Evolutionary conservation across 768 basidiomycete species (phyloP), one percentile per base, ranked within the genome.

Genomic region (Galerina marginata): DNA sequence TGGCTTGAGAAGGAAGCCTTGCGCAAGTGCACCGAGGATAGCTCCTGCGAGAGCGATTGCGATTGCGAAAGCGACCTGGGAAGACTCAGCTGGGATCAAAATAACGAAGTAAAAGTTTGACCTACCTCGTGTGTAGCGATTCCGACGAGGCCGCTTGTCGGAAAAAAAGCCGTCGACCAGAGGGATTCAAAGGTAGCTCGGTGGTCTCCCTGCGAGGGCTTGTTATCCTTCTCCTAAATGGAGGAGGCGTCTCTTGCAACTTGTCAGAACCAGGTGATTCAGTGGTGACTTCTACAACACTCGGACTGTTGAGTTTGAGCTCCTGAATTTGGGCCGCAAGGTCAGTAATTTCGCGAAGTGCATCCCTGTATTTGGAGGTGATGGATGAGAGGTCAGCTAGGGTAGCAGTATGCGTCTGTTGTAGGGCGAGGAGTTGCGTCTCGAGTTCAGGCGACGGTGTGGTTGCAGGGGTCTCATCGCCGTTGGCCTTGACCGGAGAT

Each of bases 1-100:
- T 89, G 83, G 72, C 89, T 90, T 66, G 91, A 93, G 66, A 84
- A 85, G 58, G 92, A 93, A 69, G 83, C 80, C 79, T 90, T 90
- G 84, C 91, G 91, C 80, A 88, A 92, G 71, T 89, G 90, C 78
- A 79, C 91, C 81, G 89, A 94, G 67, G 89, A 94, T 65, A 94
- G 85, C 84, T 93, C 95, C 95, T 98, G 95, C 81, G 95, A 96
- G 68, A 96, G 88, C 83, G 95, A 96, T 81, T 89, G 86, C 74
- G 95, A 95, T 77, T 92, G 92, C 80, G 92, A 93, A 66, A 89
- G 86, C 87, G 93, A 94, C 85, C 92, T 93, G 67, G 62, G 59
- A 59, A 49, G 56, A 68, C 63, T 55, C 54, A 56, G 53, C 42
- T 38, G 54, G 23, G 45, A 50, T 56, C n/a, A 40, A 59, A 48